Conservation (phyloP, 2,329 filamentous ascomycete species). For the Seiridium unicorne region DNA sequence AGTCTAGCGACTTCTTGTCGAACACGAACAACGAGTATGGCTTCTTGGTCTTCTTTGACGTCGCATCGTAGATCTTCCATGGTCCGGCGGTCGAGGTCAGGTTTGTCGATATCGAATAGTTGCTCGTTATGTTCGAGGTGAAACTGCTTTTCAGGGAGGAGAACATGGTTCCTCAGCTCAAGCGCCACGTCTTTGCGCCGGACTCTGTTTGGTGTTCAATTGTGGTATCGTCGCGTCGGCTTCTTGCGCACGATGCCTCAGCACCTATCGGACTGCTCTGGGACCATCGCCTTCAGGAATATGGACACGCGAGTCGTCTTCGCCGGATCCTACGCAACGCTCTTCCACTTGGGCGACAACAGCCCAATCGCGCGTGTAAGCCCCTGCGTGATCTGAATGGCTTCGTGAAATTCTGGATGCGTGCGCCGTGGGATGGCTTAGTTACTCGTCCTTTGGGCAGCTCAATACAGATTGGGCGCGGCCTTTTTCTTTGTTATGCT, state of each 20-base stretch:
- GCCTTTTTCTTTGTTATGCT: not conserved
- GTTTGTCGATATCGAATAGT: constrained; percentile 79
- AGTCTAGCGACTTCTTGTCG: constrained; percentile 82
- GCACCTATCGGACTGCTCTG: not conserved
- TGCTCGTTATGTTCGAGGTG: constrained; percentile 84
- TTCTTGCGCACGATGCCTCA: not conserved
- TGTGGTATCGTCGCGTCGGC: constrained; percentile 1
- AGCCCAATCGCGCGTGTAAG: not conserved
- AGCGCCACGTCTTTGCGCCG: not conserved
- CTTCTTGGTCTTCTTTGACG: constrained; percentile 92
- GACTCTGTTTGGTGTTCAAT: not conserved
- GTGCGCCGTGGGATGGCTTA: not conserved
- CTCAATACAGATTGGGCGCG: too few species aligned
- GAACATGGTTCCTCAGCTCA: constrained; percentile 68
- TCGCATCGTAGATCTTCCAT: constrained; percentile 97
- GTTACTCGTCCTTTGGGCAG: too few species aligned
- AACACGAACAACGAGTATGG: constrained; percentile 91
- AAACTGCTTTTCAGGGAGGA: constrained; percentile 90
- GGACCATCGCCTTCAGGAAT: not conserved
- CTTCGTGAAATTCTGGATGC: not conserved
- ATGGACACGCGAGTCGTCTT: too few species aligned
- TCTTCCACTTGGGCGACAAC: not conserved
- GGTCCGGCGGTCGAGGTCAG: constrained; percentile 81
- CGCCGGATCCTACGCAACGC: too few species aligned
- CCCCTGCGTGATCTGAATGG: not conserved